Evolutionary conservation across 345 rosid species (phyloP).

Genomic region (Ceriops decandra): DNA sequence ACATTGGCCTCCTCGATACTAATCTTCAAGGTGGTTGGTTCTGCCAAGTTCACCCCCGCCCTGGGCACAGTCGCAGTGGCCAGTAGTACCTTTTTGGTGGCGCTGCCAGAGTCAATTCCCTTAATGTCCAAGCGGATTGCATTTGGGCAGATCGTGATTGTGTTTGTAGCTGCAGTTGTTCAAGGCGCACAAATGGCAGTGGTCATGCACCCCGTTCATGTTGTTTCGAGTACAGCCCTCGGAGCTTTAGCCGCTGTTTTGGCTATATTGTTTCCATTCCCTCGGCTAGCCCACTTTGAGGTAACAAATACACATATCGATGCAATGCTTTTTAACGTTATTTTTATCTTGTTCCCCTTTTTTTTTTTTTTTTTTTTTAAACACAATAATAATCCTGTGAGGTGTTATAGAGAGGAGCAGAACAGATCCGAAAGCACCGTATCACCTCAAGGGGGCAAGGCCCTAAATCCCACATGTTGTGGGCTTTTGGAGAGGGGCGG

Average conservation of each 20-base stretch:
- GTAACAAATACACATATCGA: constrained; percentile 21
- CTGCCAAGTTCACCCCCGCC: constrained; percentile 35
- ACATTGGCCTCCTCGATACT: constrained; percentile 34
- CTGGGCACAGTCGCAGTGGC: constrained; percentile 56
- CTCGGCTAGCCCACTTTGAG: constrained; percentile 61
- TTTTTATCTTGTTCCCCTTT: too few species aligned
- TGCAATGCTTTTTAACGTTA: too few species aligned
- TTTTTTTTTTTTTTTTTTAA: not conserved
- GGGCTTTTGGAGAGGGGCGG: too few species aligned
- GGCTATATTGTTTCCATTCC: constrained; percentile 68
- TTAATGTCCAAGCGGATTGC: constrained; percentile 70
- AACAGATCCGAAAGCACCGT: too few species aligned
- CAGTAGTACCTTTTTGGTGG: constrained; percentile 51
- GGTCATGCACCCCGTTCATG: constrained; percentile 54
- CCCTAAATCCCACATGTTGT: too few species aligned
- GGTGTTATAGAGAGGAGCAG: too few species aligned
- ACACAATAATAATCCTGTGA: too few species aligned
- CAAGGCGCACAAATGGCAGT: constrained; percentile 35
- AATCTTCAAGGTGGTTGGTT: constrained; percentile 43
- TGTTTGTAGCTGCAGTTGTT: constrained; percentile 53
- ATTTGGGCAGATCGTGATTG: constrained; percentile 69
- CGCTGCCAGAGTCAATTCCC: constrained; percentile 62
- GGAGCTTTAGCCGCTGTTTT: constrained; percentile 70
- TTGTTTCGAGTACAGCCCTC: constrained; percentile 60
- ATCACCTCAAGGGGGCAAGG: too few species aligned